Evolutionary conservation across 192 early-diverging fungal genomes (phyloP).

Genomic region (Gonapodya prolifera): DNA sequence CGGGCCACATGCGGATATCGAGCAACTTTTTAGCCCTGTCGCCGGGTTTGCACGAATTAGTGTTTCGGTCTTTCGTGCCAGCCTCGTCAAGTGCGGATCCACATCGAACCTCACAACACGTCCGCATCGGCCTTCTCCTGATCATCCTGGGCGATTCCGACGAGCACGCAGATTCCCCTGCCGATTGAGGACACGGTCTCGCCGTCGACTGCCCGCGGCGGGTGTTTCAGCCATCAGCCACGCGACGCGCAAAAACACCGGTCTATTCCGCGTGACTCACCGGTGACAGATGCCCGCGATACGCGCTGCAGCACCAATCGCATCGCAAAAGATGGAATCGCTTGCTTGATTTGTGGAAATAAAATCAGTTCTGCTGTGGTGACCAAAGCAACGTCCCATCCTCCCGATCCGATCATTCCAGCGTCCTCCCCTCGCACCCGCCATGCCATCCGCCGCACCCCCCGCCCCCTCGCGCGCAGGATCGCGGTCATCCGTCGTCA

Average conservation of each 20-base stretch:
- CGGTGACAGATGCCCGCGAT: conserved; percentile 42
- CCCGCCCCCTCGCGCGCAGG: background rate
- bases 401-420: background rate
- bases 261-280: conserved; percentile 4
- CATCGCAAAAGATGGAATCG: too few relatives aligned
- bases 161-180: conserved; percentile 61
- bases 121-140: conserved; percentile 39
- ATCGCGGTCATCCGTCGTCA: background rate
- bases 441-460: background rate
- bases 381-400: background rate
- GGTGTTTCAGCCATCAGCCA: too few relatives aligned
- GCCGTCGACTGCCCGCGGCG: conserved; percentile 43
- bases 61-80: background rate
- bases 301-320: conserved; percentile 54
- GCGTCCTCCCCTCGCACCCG: background rate
- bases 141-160: conserved; percentile 58
- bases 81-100: too few relatives aligned
- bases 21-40: conserved; percentile 60
- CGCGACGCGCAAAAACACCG: background rate
- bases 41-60: background rate
- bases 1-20: conserved; percentile 64
- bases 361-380: background rate
- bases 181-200: conserved; percentile 65
- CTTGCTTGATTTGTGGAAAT: background rate
- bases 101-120: conserved; percentile 44